Evolutionary conservation across 495 filamentous ascomycete genomes (phyloP), one percentile per base, ranked within the genome.

Genomic region (Clohesyomyces aquaticus): DNA sequence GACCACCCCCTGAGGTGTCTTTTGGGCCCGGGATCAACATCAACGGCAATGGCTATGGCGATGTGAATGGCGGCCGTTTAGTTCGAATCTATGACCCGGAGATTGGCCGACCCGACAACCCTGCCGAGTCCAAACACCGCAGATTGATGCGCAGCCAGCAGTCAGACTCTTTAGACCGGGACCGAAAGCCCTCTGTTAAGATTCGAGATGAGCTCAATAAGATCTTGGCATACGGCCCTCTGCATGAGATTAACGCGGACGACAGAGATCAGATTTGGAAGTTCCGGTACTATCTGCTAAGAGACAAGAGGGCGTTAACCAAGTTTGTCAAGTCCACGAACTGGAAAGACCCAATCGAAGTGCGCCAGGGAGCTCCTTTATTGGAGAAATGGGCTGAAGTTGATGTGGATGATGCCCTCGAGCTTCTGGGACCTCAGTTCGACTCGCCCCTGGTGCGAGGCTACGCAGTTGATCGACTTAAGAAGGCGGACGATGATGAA

Each of bases 271-370:
- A 96, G 11, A 82, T 99, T 28, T 99, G 94, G 94, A 91, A 93
- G 66, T 99, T 97, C 77, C 81, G 94, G 50, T 94, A 96, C 74
- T 91, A 96, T 72, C 74, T 99, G 4, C 93, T 91, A 0, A 83
- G 91, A 38, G 92, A 99, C 68, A 98, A 98, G 76, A 83, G 90
- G 63, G 94, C 93, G 1, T 79, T 98, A 41, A 97, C 94, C 22
- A 99, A 99, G 70, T 96, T 99, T 65, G 91, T 97, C 69, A 98
- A 98, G 75, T 95, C 91, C 1, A 93, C 96, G 35, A 88, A 91
- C 55, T 99, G 94, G 94, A 84, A 84, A 18, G 93, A 98, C 73
- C 79, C 79, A n/a, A 84, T 85, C 46, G 94, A 99, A 78, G 82
- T 88, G 23, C 87, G 87, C 49, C 91, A 96, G 76, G 93, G 93